These are phyloP conservation scores for Septoria linicola DNA, from an alignment of 2,329 filamentous ascomycete genomes.

Conservation along the genomic window DNA sequence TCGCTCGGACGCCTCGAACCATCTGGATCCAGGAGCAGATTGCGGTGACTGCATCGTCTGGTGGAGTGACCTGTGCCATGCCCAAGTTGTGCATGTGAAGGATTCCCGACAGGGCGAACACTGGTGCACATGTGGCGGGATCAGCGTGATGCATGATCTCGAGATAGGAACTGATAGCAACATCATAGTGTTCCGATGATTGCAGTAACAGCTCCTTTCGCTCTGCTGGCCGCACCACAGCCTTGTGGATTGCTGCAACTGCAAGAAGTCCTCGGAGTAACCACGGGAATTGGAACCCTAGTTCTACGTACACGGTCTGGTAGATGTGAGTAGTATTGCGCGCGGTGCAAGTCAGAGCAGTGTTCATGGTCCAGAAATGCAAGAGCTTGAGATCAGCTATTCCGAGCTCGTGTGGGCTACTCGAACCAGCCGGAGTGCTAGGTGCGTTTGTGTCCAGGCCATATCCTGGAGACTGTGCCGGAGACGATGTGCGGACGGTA, in stretches of 20 bases:
- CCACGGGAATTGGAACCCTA: slow-evolving; percentile 26
- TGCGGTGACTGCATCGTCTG: slow-evolving; percentile 16
- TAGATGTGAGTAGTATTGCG: slow-evolving; percentile 12
- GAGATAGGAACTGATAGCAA: slow-evolving; percentile 16
- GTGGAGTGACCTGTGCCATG: slow-evolving; percentile 17
- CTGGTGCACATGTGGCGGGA: slow-evolving; percentile 16
- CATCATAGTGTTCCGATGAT: slow-evolving; percentile 19
- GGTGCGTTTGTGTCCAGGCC: slow-evolving; percentile 6
- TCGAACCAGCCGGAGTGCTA: background rate
- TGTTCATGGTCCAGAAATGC: slow-evolving; percentile 26
- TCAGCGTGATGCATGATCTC: slow-evolving; percentile 11
- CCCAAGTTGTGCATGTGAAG: slow-evolving; percentile 20
- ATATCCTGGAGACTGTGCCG: slow-evolving; percentile 8
- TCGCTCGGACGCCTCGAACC: slow-evolving; percentile 16
- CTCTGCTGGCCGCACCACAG: slow-evolving; percentile 18
- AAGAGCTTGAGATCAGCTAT: slow-evolving; percentile 25
- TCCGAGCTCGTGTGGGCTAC: slow-evolving; percentile 8
- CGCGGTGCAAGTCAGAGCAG: slow-evolving; percentile 11
- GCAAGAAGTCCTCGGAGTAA: slow-evolving; percentile 28
- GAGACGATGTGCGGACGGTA: slow-evolving; percentile 8
- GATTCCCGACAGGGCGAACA: slow-evolving; percentile 18
- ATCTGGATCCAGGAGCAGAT: slow-evolving; percentile 21
- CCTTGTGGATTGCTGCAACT: slow-evolving; percentile 26
- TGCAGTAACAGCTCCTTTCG: slow-evolving; percentile 14
- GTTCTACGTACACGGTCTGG: slow-evolving; percentile 21